Base-by-base conservation (phyloP, 768 basidiomycete genomes). In the Hebeloma cylindrosporum region DNA sequence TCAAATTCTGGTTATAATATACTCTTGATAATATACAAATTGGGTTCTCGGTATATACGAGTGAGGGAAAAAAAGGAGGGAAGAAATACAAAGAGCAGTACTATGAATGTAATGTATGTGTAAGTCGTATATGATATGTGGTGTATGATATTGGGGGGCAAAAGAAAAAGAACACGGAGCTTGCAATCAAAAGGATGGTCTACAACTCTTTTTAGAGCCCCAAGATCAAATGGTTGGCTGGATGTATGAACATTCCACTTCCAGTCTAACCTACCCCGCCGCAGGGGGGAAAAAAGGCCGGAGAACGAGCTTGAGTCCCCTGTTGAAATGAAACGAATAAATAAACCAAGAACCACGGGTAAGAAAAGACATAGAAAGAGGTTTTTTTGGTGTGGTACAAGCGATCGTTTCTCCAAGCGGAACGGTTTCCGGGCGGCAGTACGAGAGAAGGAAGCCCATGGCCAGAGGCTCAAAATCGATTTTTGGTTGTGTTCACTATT, bases 301-400 rank as follows among this genome's bases (percentile, higher is more conserved):
- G 49, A 25, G 41, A 52, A 53, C n/a, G n/a, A n/a, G 40, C 47
- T 45, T 48, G 34, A 23, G 38, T 54, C 63, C 59, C 66, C 66
- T 66, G 64, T 66, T 52, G 60, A 69, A 63, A 65, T 66, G 52
- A 59, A 65, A 67, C 52, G 50, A 60, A 73, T 71, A 67, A 74
- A 72, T 71, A 69, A 66, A 68, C 62, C 69, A 65, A 66, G 55
- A 63, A 62, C 58, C 60, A 60, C 40, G 54, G 49, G 53, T 62
- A 60, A 62, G 57, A 54, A 60, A 52, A 58, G 47, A 40, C 37
- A 45, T 43, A 50, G 47, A 53, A 33, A 32, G 45, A 29, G 27
- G 44, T 46, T n/a, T n/a, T n/a, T n/a, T n/a, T n/a, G n/a, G n/a
- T n/a, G n/a, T n/a, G n/a, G n/a, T n/a, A n/a, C n/a, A n/a, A n/a